Base-by-base conservation (phyloP, 202 grass and related monocot genomes). In the Dendrocalamus latiflorus region DNA sequence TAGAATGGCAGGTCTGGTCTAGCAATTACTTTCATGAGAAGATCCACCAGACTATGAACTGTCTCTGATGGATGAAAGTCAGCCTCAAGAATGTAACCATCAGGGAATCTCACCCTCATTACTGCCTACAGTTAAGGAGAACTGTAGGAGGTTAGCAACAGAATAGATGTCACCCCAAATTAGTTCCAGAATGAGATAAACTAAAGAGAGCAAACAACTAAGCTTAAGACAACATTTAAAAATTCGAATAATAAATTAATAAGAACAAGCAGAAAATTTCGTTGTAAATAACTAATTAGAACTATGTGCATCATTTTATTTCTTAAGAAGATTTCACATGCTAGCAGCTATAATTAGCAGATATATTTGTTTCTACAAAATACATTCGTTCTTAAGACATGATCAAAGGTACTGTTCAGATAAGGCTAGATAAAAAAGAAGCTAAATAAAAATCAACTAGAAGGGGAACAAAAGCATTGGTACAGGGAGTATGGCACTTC, bases 1-100 rank as follows among this genome's bases (percentile, higher is more conserved):
- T 94, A 99, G 70, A 99, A 99, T 73, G 96, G 93, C 50, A 99
- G 47, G 73, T 95, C 93, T 68, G 91, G 91, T 69, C 89, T 92
- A 88, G 91, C 89, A 70, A 95, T 81, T 81, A 92, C 89, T 99
- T 94, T 99, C 77, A 36, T 68, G n/a, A 99, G 91, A 55, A 99
- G 81, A 83, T 94, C 89, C 75, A 99, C 70, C 70, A 99, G 80
- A 93, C 74, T 81, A 86, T 89, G 81, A 87, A 99, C 86, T 33
- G 75, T 89, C 44, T 86, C 93, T 70, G 96, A 89, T 59, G 96
- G 81, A 84, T 84, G 84, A 89, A 99, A 95, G 28, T 92, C 88
- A 18, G 84, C 96, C 89, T 99, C 96, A 81, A 99, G 89, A 85
- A 99, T 85, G 77, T 93, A 95, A 69, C 85, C 87, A 80, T 99